Conservation (phyloP, 176 grass and related monocot genomes). For the Oryza glaberrima region DNA sequence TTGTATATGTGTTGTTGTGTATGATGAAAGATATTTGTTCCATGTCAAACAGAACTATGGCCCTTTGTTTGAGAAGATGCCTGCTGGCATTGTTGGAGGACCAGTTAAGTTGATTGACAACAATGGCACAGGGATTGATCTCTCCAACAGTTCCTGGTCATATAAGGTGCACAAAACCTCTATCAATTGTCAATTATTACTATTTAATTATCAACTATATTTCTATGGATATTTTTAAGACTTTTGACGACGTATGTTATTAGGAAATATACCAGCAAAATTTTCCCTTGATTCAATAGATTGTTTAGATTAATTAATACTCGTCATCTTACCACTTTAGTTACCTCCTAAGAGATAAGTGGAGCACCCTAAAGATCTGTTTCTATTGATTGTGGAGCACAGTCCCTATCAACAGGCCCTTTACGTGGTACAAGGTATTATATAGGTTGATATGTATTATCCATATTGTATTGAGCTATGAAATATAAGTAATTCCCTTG, state of each 20-base stretch:
- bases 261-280: too few species aligned
- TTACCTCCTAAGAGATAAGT: too few species aligned
- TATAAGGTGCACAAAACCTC: constrained; percentile 43
- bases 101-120: neutral
- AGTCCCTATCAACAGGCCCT: constrained; percentile 55
- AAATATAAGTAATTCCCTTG: too few species aligned
- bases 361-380: too few species aligned
- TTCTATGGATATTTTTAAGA: neutral
- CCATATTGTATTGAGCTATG: neutral
- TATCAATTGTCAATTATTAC: neutral
- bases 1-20: too few species aligned
- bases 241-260: too few species aligned
- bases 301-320: too few species aligned
- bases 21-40: neutral
- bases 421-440: constrained; percentile 89
- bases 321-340: too few species aligned
- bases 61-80: constrained; percentile 45
- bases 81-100: constrained; percentile 1
- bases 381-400: neutral
- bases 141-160: constrained; percentile 53
- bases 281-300: too few species aligned
- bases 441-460: neutral
- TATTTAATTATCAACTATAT: neutral
- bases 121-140: constrained; percentile 18
- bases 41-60: constrained; percentile 46